Base-by-base conservation (phyloP, 164 flowering plant genomes). In the Umbilicus rupestris region DNA sequence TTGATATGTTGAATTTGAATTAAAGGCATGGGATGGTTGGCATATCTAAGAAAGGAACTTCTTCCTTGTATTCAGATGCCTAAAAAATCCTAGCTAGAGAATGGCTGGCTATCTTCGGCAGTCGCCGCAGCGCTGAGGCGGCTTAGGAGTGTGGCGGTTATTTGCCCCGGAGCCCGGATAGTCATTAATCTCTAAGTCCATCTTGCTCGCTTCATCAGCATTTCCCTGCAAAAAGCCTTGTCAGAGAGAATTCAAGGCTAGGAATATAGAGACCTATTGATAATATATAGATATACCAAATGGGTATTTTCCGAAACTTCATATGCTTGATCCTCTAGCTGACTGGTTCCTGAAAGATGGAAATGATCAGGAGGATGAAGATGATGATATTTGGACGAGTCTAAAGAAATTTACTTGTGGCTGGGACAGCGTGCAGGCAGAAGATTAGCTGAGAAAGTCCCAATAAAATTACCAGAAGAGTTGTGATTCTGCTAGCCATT, bases 121-220 rank as follows among this genome's bases (percentile, higher is more conserved):
- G 64, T 75, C 81, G 58, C 47, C 55, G 29, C 78, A 78, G 57
- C 68, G 70, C 69, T 69, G 68, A 11, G 70, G 75, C 30, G 80
- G 70, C 64, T 68, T 73, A 22, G 85, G 89, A 55, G 80, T 81
- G 75, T 85, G 90, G 22, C 86, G 83, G 66, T 79, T 74, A 44
- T 87, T 87, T 15, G 93, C 87, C 19, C 87, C 88, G 1, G 87
- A 79, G 26, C 82, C 88, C 7, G 88, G 85, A 69, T 87, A 87
- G 62, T 87, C 90, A 55, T 81, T 70, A 6, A 78, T 62, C 77
- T 82, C 84, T 52, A 82, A 47, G 14, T 66, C 75, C 82, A 79
- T 77, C 69, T 81, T 78, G 59, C 83, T 78, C 62, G 67, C 78
- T 31, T 64, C 67, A 70, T 76, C 73, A 62, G 24, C 59, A 31